phyloP scores from a whole-genome alignment of 2,329 filamentous ascomycete genomes.

The Atkinsonella hypoxylon region DNA sequence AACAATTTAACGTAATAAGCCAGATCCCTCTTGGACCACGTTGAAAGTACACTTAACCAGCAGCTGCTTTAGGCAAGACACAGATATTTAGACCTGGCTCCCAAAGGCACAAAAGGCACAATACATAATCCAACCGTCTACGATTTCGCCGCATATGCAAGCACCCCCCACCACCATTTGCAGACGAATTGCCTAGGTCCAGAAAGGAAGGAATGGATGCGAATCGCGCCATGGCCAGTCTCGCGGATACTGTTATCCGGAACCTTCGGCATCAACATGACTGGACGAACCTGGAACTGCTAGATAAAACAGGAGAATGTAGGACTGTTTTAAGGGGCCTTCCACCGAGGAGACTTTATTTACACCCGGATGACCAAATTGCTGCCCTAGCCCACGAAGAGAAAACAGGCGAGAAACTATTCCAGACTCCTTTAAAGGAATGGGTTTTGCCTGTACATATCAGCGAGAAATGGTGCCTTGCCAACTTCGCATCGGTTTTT shows the following conservation, averaged over 20 bases:
- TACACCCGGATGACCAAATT: conserved; percentile 75
- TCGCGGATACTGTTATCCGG: conserved; percentile 42
- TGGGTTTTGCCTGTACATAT: conserved; percentile 69
- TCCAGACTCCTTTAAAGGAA: conserved; percentile 48
- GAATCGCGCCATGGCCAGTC: conserved; percentile 6
- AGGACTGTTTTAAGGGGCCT: conserved; percentile 60
- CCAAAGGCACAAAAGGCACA: too few relatives aligned
- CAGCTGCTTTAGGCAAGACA: too few relatives aligned
- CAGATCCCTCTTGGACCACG: too few relatives aligned
- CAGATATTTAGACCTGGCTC: too few relatives aligned
- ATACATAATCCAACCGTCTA: too few relatives aligned
- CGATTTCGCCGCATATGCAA: too few relatives aligned
- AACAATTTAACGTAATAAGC: too few relatives aligned
- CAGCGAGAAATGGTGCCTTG: conserved; percentile 59
- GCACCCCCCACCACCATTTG: too few relatives aligned
- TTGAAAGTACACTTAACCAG: too few relatives aligned
- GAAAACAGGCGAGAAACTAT: conserved; percentile 30
- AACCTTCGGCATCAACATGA: conserved; percentile 67
- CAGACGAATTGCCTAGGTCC: background rate
- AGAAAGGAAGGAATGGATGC: background rate
- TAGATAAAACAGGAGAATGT: conserved; percentile 32
- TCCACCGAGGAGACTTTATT: conserved; percentile 60
- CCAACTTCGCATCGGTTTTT: conserved; percentile 56
- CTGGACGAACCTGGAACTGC: conserved; percentile 51
- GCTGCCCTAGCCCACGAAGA: conserved; percentile 52